Conservation (phyloP, 148 eudicot species). For the Nyssa sinensis region DNA sequence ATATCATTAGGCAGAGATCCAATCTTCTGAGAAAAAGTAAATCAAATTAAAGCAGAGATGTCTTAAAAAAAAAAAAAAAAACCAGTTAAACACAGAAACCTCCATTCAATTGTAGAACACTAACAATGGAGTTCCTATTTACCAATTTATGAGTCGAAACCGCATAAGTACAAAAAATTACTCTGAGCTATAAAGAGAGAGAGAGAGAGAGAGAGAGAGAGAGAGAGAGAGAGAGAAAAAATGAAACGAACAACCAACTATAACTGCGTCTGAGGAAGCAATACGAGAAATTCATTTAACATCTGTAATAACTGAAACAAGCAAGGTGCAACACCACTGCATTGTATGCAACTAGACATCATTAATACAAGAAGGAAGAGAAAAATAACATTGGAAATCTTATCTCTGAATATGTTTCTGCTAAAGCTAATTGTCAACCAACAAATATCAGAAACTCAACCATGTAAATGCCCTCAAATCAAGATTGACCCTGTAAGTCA, state of each 20-base stretch:
- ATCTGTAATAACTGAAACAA: no score
- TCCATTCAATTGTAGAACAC: not conserved
- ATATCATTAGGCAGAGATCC: slow-evolving; percentile 10
- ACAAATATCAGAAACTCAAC: not conserved
- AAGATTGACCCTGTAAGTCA: not conserved
- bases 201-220: no score
- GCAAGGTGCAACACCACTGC: not conserved
- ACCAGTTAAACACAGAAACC: not conserved
- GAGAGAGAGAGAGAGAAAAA: no score
- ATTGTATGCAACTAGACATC: not conserved
- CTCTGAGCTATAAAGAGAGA: not conserved
- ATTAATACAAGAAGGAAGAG: not conserved
- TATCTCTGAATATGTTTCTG: not conserved
- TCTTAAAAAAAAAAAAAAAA: not conserved
- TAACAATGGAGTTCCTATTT: not conserved
- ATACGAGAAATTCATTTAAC: no score
- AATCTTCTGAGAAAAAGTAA: slow-evolving; percentile 3
- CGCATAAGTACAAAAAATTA: not conserved
- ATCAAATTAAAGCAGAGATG: not conserved
- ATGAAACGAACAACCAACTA: not conserved
- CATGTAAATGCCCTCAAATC: not conserved
- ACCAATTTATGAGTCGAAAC: not conserved
- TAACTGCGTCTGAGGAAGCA: not conserved
- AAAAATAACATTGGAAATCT: not conserved
- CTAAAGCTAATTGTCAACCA: not conserved